A percentile compares a stretch with the other conserved stretches of the same genome.
phyloP scores from a whole-genome alignment of 129 eudicot genomes.

The Tagetes erecta region DNA sequence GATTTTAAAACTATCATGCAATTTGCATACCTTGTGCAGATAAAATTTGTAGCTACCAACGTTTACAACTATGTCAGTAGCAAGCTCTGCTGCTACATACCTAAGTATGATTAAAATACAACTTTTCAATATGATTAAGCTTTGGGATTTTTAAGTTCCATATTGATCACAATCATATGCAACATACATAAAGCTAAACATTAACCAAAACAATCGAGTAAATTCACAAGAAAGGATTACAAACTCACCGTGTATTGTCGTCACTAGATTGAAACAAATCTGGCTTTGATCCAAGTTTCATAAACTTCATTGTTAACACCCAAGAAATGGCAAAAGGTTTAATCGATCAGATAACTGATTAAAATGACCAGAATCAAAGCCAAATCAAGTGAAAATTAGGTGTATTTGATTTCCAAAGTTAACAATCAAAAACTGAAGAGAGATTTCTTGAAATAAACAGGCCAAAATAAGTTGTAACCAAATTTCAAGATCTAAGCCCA shows the following conservation, averaged over 20 bases:
- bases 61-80: constrained; percentile 61
- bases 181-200: neutral
- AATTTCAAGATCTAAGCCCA: constrained; percentile 39
- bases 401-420: neutral
- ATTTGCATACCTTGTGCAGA: constrained; percentile 73
- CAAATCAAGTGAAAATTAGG: constrained; percentile 5
- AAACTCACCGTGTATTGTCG: constrained; percentile 65
- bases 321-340: neutral
- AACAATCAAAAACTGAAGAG: too few relatives aligned
- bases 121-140: constrained; percentile 2
- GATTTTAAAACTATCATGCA: neutral
- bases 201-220: too few relatives aligned
- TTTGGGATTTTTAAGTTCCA: neutral
- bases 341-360: constrained; percentile 14
- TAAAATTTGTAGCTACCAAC: constrained; percentile 77
- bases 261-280: constrained; percentile 71
- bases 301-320: constrained; percentile 66
- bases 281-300: constrained; percentile 93
- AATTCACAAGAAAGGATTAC: neutral
- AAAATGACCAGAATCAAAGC: constrained; percentile 1
- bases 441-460: constrained; percentile 35
- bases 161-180: neutral
- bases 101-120: constrained; percentile 33
- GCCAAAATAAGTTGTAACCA: constrained; percentile 19
- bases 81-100: constrained; percentile 78